Evolutionary conservation across 2,329 filamentous ascomycete genomes (phyloP).

Genomic region (Aspergillus fischeri): DNA sequence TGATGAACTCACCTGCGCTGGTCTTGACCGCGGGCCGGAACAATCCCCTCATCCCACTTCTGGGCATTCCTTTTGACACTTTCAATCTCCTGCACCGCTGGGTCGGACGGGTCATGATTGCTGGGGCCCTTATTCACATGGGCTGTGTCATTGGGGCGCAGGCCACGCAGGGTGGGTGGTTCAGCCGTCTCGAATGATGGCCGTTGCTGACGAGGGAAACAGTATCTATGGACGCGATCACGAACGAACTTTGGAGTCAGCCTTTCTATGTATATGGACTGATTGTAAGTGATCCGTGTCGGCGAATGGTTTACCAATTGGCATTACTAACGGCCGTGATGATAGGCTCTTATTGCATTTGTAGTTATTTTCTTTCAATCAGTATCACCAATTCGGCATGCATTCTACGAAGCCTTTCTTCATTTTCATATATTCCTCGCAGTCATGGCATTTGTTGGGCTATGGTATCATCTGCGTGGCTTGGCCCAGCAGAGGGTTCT

Average conservation of each 20-base stretch:
- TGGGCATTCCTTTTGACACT: constrained; percentile 86
- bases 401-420: constrained; percentile 44
- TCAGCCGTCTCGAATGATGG: neutral
- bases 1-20: constrained; percentile 83
- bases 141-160: constrained; percentile 22
- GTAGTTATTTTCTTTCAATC: constrained; percentile 39
- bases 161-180: constrained; percentile 18
- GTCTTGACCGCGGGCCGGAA: constrained; percentile 84
- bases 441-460: constrained; percentile 34
- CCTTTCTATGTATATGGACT: constrained; percentile 29
- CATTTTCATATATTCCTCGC: constrained; percentile 40
- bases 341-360: constrained; percentile 38
- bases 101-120: constrained; percentile 68
- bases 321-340: constrained; percentile 42
- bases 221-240: constrained; percentile 50
- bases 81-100: constrained; percentile 87
- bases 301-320: constrained; percentile 61
- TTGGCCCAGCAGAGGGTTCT: constrained; percentile 28
- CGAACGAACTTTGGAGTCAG: constrained; percentile 23
- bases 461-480: constrained; percentile 34
- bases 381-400: constrained; percentile 39
- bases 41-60: constrained; percentile 75
- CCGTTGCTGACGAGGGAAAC: neutral
- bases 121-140: constrained; percentile 67
- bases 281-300: constrained; percentile 41